These are phyloP conservation scores for Pseudozyma sp. DNA, from an alignment of 1,284 basidiomycete species.

Conservation along the genomic window DNA sequence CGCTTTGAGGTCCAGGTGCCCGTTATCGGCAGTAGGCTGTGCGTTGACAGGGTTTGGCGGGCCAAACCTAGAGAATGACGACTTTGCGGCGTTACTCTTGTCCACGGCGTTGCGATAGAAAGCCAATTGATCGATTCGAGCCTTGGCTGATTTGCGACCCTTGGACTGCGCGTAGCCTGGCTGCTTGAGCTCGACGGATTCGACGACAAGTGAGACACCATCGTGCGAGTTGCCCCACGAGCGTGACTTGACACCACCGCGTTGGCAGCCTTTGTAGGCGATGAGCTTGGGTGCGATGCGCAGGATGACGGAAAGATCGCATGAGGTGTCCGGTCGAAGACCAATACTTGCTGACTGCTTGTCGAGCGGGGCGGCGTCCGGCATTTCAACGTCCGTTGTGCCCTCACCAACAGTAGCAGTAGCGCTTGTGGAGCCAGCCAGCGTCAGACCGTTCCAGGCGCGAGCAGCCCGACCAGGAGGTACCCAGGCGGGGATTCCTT, in stretches of 20 bases:
- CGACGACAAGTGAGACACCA: conserved; percentile 72
- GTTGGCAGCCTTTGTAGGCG: conserved; percentile 71
- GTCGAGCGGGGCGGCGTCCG: not conserved
- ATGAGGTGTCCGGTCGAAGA: conserved; percentile 15
- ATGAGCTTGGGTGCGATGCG: conserved; percentile 72
- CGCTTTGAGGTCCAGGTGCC: conserved; percentile 1
- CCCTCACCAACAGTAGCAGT: not conserved
- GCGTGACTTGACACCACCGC: conserved; percentile 71
- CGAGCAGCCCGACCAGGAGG: conserved; percentile 55
- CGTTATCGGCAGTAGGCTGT: not conserved
- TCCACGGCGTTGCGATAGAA: conserved; percentile 13
- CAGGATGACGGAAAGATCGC: conserved; percentile 71
- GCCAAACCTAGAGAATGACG: not conserved
- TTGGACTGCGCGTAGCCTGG: conserved; percentile 53
- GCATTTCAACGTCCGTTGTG: not conserved
- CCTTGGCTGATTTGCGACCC: conserved; percentile 48
- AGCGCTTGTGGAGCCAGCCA: not conserved
- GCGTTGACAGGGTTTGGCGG: not conserved
- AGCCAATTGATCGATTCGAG: conserved; percentile 50
- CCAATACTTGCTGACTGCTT: not conserved
- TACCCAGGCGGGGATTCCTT: conserved; percentile 57
- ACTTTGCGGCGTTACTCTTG: not conserved
- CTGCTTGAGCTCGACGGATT: conserved; percentile 70
- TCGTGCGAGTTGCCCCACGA: conserved; percentile 75
- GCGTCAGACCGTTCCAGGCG: conserved; percentile 53